Base-by-base conservation (phyloP, 2,329 filamentous ascomycete genomes). In the Kalaharituber pfeilii region DNA sequence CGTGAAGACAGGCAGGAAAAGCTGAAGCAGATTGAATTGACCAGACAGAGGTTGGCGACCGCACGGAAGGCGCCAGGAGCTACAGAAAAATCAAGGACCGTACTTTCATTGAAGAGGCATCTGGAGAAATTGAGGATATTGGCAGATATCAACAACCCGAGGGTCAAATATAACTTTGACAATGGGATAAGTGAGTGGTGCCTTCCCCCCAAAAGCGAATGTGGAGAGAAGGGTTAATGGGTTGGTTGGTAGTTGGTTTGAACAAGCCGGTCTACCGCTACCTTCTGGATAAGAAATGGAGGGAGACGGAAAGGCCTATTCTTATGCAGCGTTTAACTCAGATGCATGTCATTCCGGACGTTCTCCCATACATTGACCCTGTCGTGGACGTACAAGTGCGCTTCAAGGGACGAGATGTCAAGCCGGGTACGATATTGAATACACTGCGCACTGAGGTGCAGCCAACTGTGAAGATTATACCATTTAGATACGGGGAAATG, bases 201-300 rank as follows among this genome's bases (percentile, higher is more conserved):
- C 52, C 18, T 51, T 51, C 8, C 42, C 28, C 13, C 25, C 49
- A 36, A 13, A 9, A 30, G 22, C 33, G 5, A 33, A 20, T n/a
- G n/a, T n/a, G n/a, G n/a, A n/a, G n/a, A n/a, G n/a, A n/a, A n/a
- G n/a, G n/a, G n/a, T n/a, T n/a, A n/a, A n/a, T n/a, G n/a, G n/a
- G n/a, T n/a, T n/a, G 4, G 4, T 39, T 13, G 7, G 33, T 27
- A 64, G 62, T 59, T 60, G 87, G 96, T 69, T 89, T 96, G 86
- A 82, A 79, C 72, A 94, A 94, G 69, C 89, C 89, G 59, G 88
- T 98, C 66, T 98, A 98, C 73, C 84, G 89, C 60, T 78, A 84
- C 69, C 81, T 96, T 51, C 86, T 89, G 57, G 78, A 94, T 66
- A 73, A 76, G 63, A 87, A 93, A 72, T 98, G 91, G 91, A 80